Evolutionary conservation across 1,139 yeast genomes (phyloP).

Genomic region (Zhuliangozyma parablackwelliae): DNA sequence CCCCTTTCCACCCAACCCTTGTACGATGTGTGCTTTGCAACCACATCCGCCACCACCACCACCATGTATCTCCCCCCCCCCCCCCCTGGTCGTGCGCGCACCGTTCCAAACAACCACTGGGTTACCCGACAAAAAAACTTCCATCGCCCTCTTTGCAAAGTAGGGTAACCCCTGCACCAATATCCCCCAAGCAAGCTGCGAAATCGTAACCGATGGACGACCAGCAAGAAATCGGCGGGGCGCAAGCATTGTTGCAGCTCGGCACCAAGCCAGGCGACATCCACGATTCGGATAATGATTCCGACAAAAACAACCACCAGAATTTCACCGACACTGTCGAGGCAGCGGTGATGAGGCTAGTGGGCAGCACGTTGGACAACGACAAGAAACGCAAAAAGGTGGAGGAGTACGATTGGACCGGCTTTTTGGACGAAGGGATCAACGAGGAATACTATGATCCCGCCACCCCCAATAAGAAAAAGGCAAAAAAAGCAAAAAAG

Average conservation of each 20-base stretch:
- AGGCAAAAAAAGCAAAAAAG: slow-evolving; percentile 11
- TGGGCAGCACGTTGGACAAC: slow-evolving; percentile 52
- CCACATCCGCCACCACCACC: too few relatives aligned
- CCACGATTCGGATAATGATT: slow-evolving; percentile 6
- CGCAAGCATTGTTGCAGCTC: slow-evolving; percentile 41
- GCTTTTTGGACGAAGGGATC: slow-evolving; percentile 44
- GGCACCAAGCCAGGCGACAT: slow-evolving; percentile 25
- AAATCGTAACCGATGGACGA: slow-evolving; percentile 13
- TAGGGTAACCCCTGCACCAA: slow-evolving; percentile 5
- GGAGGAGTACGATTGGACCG: slow-evolving; percentile 39
- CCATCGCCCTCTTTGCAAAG: not conserved
- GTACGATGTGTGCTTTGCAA: too few relatives aligned
- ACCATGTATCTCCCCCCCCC: too few relatives aligned
- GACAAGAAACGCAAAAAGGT: slow-evolving; percentile 9
- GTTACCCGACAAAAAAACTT: not conserved
- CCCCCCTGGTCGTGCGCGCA: too few relatives aligned
- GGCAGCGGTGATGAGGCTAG: slow-evolving; percentile 72
- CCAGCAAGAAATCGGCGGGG: slow-evolving; percentile 43
- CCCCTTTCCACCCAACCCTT: not conserved
- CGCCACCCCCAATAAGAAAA: slow-evolving; percentile 4
- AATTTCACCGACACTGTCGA: slow-evolving; percentile 54
- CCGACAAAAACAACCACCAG: slow-evolving; percentile 17
- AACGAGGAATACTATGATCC: slow-evolving; percentile 4
- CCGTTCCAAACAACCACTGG: too few relatives aligned
- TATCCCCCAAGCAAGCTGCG: too few relatives aligned